Conservation (phyloP, 1,284 basidiomycete species). For the Marasmius sp. region DNA sequence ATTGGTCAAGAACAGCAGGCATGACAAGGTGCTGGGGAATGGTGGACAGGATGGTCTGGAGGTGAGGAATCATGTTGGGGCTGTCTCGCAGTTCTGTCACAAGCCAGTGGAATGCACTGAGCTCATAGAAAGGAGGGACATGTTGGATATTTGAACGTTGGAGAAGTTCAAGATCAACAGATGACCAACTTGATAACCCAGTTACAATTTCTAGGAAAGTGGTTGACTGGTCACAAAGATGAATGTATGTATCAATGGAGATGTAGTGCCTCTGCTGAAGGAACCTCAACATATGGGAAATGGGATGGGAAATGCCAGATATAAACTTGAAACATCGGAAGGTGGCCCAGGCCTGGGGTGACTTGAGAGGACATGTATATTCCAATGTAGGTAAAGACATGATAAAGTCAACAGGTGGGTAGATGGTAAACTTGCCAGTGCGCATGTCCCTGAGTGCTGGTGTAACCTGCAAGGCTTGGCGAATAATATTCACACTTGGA, state of each 20-base stretch:
- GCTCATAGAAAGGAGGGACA: not conserved
- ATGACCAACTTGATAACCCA: not conserved
- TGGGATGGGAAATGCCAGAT: too few species aligned
- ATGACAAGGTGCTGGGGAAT: not conserved
- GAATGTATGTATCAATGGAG: not conserved
- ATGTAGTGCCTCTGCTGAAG: too few species aligned
- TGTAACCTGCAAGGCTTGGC: not conserved
- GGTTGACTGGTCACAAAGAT: too few species aligned
- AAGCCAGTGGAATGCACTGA: not conserved
- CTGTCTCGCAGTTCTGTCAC: not conserved
- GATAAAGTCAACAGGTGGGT: not conserved
- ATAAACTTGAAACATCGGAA: not conserved
- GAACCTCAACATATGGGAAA: too few species aligned
- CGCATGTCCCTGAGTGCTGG: too few species aligned
- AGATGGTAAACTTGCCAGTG: not conserved
- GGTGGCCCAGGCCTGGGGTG: not conserved
- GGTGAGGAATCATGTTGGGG: not conserved
- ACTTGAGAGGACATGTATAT: not conserved
- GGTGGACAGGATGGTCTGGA: not conserved
- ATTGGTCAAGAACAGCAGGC: not conserved
- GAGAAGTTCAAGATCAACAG: not conserved
- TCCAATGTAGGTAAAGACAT: not conserved
- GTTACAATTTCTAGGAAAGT: too few species aligned
- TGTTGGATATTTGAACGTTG: not conserved
- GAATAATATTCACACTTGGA: not conserved